Conservation (phyloP, 164 flowering plant species). For the Cinnamomum chago region DNA sequence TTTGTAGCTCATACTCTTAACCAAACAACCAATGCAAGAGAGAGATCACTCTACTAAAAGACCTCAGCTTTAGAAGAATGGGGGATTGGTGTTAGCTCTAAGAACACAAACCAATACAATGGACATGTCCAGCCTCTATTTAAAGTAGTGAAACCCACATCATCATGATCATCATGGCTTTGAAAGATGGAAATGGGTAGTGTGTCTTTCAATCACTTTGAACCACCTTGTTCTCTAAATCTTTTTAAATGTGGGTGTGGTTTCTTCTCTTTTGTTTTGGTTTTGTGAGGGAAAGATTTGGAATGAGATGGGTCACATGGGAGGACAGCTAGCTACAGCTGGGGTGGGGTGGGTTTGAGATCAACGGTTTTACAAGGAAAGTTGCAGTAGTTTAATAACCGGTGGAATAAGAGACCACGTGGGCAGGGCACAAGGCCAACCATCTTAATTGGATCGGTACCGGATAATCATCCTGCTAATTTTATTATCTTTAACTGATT, state of each 20-base stretch:
- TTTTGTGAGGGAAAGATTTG: neutral
- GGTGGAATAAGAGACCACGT: constrained; percentile 75
- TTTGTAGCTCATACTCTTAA: neutral
- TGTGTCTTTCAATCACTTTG: neutral
- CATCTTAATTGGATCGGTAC: too few species aligned
- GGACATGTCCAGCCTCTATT: too few species aligned
- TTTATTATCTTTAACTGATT: too few species aligned
- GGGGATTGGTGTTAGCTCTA: neutral
- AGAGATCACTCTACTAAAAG: neutral
- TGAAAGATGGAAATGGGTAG: neutral
- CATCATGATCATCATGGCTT: neutral
- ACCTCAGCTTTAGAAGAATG: neutral
- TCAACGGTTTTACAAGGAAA: constrained; percentile 44
- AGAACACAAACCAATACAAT: too few species aligned
- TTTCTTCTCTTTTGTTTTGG: neutral
- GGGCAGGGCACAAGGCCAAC: constrained; percentile 9
- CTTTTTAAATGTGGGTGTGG: neutral
- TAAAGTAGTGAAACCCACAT: neutral
- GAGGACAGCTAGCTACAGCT: constrained; percentile 86
- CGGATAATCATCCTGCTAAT: too few species aligned
- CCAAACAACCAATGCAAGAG: neutral
- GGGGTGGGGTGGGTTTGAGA: constrained; percentile 21
- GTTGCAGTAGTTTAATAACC: constrained; percentile 40
- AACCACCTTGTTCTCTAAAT: neutral
- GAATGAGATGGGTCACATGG: constrained; percentile 58